Evolutionary conservation across 371 early-diverging fungal genomes (phyloP), one percentile per base, ranked within the genome.

Genomic region (Mortierella polycephala): DNA sequence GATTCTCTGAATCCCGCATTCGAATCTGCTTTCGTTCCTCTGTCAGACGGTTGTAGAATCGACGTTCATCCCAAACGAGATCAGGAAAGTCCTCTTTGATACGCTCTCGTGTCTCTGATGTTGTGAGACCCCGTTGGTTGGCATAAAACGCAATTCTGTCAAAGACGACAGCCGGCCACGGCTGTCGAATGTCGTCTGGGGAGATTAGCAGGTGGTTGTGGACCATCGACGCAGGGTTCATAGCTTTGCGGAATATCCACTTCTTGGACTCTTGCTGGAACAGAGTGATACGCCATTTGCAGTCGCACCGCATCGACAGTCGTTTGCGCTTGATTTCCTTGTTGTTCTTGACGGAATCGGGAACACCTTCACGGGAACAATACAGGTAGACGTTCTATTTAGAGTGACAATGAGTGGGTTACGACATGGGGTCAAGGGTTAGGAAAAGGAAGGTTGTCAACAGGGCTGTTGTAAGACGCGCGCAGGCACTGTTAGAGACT

Each of bases 341-440:
- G 41, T 87, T 87, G 62, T 85, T 85, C 55, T 88, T 84, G 67
- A 83, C 82, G 6, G 87, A 87, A 60, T 89, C 90, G 4, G 88
- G 85, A n/a, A 88, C 76, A 23, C 90, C 90, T 77, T 89, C 90
- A 57, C 90, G 82, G 7, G 90, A 89, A 52, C 90, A 89, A 58
- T 89, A 89, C 18, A 89, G 75, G 59, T 89, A 89, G 7, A 89
- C 86, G 59, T 88, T 88, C 90, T 89, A 62, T n/a, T n/a, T n/a
- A n/a, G n/a, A n/a, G n/a, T n/a, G n/a, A n/a, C n/a, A n/a, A n/a
- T n/a, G n/a, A n/a, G n/a, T n/a, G n/a, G n/a, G n/a, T n/a, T n/a
- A n/a, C 57, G 55, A 18, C 14, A 18, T 50, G 50, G 12, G 46
- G 37, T 42, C 37, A 49, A 23, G 41, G 18, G 55, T 52, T 18